These are phyloP conservation scores for Fusarium heterosporum DNA, from an alignment of 2,329 filamentous ascomycete genomes.

Conservation along the genomic window DNA sequence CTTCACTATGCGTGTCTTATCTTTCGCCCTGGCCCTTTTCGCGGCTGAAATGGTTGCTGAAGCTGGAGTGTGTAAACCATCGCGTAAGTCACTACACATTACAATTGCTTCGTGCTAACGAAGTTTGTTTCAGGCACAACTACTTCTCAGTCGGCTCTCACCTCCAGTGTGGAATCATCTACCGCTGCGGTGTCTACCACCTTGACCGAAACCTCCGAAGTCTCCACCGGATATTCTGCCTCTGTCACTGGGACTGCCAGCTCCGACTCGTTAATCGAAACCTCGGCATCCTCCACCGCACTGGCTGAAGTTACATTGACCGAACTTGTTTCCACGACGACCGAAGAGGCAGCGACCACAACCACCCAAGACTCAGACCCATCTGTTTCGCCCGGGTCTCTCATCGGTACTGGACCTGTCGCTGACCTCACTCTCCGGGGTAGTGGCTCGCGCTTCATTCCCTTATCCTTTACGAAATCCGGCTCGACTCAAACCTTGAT, in stretches of 20 bases:
- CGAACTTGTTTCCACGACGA: background rate
- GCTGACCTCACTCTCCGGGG: slow-evolving; percentile 2
- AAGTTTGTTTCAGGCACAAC: background rate
- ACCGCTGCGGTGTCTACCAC: background rate
- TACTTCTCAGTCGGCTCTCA: background rate
- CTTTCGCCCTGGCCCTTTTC: background rate
- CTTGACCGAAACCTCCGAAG: background rate
- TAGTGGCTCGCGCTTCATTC: background rate
- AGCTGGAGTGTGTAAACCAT: slow-evolving; percentile 14
- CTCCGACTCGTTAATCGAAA: background rate
- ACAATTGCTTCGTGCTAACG: background rate
- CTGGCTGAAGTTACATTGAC: background rate
- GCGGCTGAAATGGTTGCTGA: background rate
- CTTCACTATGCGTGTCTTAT: background rate
- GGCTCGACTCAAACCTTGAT: slow-evolving; percentile 7
- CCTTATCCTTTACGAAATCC: slow-evolving; percentile 5
- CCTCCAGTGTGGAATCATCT: background rate
- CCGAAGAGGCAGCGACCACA: background rate
- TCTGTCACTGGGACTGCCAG: background rate
- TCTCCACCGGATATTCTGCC: background rate
- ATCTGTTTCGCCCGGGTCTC: background rate
- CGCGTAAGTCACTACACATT: background rate
- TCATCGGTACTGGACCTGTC: background rate
- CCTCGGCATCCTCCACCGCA: background rate
- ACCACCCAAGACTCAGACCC: background rate